Percentiles rank a stretch among this genome's conserved stretches.
phyloP scores from a whole-genome alignment of 257 asterid species.

The Coffea eugenioides region DNA sequence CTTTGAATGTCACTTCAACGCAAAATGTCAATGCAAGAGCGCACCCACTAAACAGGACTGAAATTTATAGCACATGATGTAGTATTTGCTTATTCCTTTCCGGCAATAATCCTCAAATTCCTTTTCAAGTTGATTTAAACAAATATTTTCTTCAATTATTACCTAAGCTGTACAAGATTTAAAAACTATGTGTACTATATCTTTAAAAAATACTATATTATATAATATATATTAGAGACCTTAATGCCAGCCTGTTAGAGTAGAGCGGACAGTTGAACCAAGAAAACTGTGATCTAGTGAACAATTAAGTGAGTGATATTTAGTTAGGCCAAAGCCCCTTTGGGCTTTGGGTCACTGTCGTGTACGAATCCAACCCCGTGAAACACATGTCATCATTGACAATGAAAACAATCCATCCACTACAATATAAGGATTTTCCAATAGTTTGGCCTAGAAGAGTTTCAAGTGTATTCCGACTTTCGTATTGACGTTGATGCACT shows the following conservation, averaged over 20 bases:
- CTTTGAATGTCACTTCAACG: background rate
- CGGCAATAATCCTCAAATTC: background rate
- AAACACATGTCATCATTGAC: background rate
- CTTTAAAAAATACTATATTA: no score
- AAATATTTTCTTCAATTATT: background rate
- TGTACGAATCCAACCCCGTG: background rate
- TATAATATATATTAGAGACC: no score
- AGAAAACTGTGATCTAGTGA: background rate
- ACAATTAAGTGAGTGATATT: background rate
- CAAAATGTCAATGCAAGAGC: background rate
- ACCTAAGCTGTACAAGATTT: no score
- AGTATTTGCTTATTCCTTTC: background rate
- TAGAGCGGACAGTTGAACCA: background rate
- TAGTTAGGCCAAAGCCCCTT: background rate
- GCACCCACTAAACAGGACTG: background rate
- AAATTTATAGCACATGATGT: background rate
- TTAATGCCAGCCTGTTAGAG: no score
- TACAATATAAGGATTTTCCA: no score
- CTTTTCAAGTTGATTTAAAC: background rate
- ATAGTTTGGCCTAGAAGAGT: no score
- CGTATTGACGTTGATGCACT: no score
- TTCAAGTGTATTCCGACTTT: no score
- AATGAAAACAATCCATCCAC: no score
- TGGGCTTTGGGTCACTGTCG: background rate
- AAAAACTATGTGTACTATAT: no score